Evolutionary conservation across 2,329 filamentous ascomycete genomes (phyloP), one percentile per base, ranked within the genome.

Genomic region (Fusarium ambrosium): DNA sequence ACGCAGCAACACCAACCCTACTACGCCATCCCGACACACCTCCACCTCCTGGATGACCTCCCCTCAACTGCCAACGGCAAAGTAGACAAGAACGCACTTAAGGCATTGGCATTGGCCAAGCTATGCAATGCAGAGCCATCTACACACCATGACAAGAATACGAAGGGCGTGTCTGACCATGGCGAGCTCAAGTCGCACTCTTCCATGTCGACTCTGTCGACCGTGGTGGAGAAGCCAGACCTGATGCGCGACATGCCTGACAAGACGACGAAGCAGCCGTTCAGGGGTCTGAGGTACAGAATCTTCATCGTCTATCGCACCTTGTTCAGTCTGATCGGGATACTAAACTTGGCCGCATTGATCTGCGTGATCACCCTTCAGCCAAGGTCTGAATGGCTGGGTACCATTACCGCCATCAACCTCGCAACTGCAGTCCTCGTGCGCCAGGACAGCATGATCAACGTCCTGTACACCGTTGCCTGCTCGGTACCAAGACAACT

Each of bases 11-110:
- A 82, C 14, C 85, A 89, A 56, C 88, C 89, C 3, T 90, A 89
- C 79, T 90, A 91, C 73, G 88, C 88, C 2, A 83, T 89, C 13
- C 89, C 89, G 0, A 82, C 84, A 10, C 78, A 81, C 56, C 85
- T 87, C 78, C 82, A 86, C 34, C 81, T 83, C 24, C 79, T 88
- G 6, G 77, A 81, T 0, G 79, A 81, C 4, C 83, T 91, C 29
- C 87, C 88, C 1, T 81, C 88, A 27, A 90, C 89, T 0, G 73
- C 83, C 3, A 90, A 91, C 69, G 89, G 89, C 53, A 91, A 91
- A 79, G 85, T 89, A 51, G 86, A 91, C 79, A 90, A 89, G 82
- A 81, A 80, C 24, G 79, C 81, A 6, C 84, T 91, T 4, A 80
- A 78, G 9, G 76, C 78, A 11, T 73, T 86, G 32, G 83, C 81